A percentile compares a stretch with the other conserved stretches of the same genome.
These are phyloP conservation scores for Piper betle DNA, from an alignment of 164 flowering plant genomes.

Conservation along the genomic window DNA sequence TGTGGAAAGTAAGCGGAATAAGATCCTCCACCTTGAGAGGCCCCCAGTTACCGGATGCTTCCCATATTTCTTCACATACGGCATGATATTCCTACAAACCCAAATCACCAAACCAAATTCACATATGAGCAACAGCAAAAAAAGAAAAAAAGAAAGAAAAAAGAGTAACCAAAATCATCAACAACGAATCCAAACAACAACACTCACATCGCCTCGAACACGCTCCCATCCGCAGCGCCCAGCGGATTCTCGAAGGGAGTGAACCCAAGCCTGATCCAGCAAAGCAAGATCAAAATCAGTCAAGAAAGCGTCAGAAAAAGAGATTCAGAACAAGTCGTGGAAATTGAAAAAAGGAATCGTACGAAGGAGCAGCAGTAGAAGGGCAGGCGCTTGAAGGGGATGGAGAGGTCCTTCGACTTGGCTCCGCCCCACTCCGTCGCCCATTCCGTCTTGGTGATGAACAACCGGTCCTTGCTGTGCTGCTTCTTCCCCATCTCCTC, in stretches of 20 bases:
- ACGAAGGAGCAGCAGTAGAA: slow-evolving; percentile 90
- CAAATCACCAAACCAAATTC: slow-evolving; percentile 5
- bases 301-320: background rate
- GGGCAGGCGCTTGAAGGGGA: slow-evolving; percentile 90
- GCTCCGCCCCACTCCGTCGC: slow-evolving; percentile 99
- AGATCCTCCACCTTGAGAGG: slow-evolving; percentile 64
- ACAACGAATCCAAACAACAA: background rate
- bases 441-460: slow-evolving; percentile 94
- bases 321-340: background rate
- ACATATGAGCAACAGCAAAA: slow-evolving; percentile 1
- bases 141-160: background rate
- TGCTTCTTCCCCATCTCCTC: slow-evolving; percentile 91
- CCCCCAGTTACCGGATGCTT: slow-evolving; percentile 80
- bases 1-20: slow-evolving; percentile 78
- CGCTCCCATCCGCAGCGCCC: slow-evolving; percentile 78
- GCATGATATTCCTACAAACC: slow-evolving; percentile 53
- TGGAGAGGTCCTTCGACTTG: slow-evolving; percentile 50
- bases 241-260: slow-evolving; percentile 80
- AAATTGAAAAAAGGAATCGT: background rate
- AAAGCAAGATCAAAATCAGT: background rate
- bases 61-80: slow-evolving; percentile 78
- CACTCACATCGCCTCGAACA: slow-evolving; percentile 69
- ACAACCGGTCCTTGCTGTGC: slow-evolving; percentile 94
- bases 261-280: slow-evolving; percentile 54
- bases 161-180: background rate